Evolutionary conservation across 2,329 filamentous ascomycete species (phyloP).

Genomic region (Monilinia laxa): DNA sequence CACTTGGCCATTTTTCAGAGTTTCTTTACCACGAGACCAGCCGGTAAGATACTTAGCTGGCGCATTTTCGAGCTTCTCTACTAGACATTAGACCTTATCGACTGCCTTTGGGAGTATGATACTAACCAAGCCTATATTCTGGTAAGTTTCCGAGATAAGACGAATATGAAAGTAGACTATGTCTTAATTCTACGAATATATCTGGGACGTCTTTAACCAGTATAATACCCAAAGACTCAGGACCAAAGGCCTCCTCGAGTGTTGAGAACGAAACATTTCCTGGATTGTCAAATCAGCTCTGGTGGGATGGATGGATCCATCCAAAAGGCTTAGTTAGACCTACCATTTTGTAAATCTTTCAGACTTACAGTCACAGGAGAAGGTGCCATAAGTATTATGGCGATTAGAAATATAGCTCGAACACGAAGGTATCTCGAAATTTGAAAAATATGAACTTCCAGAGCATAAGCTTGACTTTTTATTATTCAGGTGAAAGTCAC

Average conservation of each 20-base stretch:
- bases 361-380: conserved; percentile 54
- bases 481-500: background rate
- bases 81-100: conserved; percentile 25
- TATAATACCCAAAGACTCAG: conserved; percentile 86
- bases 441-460: background rate
- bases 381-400: conserved; percentile 31
- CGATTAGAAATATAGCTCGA: background rate
- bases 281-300: conserved; percentile 40
- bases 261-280: conserved; percentile 66
- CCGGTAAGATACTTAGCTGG: conserved; percentile 65
- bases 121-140: conserved; percentile 65
- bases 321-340: conserved; percentile 15
- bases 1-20: conserved; percentile 71
- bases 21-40: conserved; percentile 82
- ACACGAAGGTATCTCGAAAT: background rate
- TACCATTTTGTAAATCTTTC: conserved; percentile 59
- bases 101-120: background rate
- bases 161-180: conserved; percentile 76
- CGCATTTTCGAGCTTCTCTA: conserved; percentile 58
- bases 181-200: conserved; percentile 69
- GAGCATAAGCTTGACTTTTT: background rate
- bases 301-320: background rate
- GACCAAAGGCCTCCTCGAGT: conserved; percentile 81
- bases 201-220: conserved; percentile 82
- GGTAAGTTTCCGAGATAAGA: conserved; percentile 86